Evolutionary conservation across 805 yeast genomes (phyloP), one percentile per base, ranked within the genome.

Genomic region (Candida namnaoensis): DNA sequence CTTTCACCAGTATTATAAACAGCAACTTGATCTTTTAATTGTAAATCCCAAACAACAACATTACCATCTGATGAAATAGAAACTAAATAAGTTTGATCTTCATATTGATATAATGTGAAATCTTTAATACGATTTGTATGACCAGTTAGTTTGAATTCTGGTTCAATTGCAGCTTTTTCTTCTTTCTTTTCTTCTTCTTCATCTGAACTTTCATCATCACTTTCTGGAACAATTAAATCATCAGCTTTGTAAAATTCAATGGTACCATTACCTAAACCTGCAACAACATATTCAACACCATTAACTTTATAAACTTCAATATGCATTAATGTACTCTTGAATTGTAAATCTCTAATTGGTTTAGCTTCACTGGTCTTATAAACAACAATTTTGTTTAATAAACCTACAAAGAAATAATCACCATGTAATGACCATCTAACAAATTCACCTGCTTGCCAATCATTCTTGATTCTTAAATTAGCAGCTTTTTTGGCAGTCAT

Each of bases 401-500:
- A 74, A 0, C 90, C 96, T 42, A 93, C 88, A 26, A 80, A 70
- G 53, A 88, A 90, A 50, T 71, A 69, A 36, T 74, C 74, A n/a
- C 96, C 95, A 35, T 64, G 65, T 2, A 65, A 50, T 11, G 80
- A 62, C 93, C 95, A 88, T 51, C 76, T 69, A 9, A 81, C 84
- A 54, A 66, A 68, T 46, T 78, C 80, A 37, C 81, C 83, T 43
- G 69, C 64, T 61, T 82, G 85, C 48, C 82, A 79, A 54, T 81
- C 85, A 45, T 71, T 76, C 56, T 74, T 81, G 45, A 85, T 64
- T 55, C 84, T 88, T 61, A 90, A 66, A 10, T 76, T 70, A 1
- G 95, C 90, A 15, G 98, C 98, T 62, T 88, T 90, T 58, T 86
- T 85, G 12, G 88, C 93, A 1, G 97, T 91, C 98, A 93, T 91